Conservation (phyloP, 345 rosid genomes). For the Salix udensis region DNA sequence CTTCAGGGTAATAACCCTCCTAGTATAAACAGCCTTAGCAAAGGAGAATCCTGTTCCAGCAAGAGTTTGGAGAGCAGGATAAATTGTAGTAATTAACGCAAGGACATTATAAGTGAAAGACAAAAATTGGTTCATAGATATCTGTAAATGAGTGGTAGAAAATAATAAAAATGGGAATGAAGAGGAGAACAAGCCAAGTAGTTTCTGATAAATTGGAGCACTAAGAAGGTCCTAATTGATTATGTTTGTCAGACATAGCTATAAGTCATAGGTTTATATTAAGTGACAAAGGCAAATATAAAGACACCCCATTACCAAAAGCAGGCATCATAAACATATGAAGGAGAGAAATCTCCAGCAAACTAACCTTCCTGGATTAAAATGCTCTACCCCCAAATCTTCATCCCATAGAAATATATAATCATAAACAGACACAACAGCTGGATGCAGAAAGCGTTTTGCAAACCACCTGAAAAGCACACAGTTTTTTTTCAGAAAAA, state of each 20-base stretch:
- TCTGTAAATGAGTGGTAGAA: not conserved
- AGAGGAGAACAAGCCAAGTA: not conserved
- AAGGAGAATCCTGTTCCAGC: not conserved
- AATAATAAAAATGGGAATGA: not conserved
- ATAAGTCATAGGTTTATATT: no score
- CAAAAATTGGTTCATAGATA: not conserved
- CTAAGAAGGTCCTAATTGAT: no score
- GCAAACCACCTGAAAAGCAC: constrained; percentile 86
- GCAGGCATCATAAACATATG: not conserved
- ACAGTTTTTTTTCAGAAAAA: not conserved
- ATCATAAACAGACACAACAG: constrained; percentile 70
- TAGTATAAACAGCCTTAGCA: not conserved
- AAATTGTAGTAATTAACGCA: not conserved
- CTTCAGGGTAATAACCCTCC: not conserved
- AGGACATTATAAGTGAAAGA: not conserved
- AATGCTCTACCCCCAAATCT: constrained; percentile 85
- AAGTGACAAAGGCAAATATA: not conserved
- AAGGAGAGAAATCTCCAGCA: not conserved
- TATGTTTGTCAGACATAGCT: no score
- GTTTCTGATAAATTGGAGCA: not conserved
- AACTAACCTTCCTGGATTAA: constrained; percentile 66
- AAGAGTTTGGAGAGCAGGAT: not conserved
- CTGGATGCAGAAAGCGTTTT: constrained; percentile 94
- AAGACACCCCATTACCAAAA: not conserved
- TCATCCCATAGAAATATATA: constrained; percentile 97